phyloP scores from a whole-genome alignment of 176 grass and related monocot genomes.

The Phoenix dactylifera region DNA sequence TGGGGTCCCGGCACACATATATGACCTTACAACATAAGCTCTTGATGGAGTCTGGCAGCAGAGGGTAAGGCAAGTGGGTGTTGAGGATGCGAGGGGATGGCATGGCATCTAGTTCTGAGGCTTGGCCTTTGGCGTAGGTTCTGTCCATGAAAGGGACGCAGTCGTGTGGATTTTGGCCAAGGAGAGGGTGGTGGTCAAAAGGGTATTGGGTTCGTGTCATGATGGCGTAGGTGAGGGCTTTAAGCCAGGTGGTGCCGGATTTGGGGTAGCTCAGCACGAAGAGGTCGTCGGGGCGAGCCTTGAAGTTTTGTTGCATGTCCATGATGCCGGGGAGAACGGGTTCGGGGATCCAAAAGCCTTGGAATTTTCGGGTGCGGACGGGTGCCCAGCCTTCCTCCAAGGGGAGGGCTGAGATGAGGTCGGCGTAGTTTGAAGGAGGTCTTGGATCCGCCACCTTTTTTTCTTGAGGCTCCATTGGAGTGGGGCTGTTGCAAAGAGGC shows the following conservation, averaged over 20 bases:
- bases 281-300: constrained; percentile 2
- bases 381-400: too few relatives aligned
- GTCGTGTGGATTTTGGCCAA: not conserved
- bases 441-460: too few relatives aligned
- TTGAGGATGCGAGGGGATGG: constrained; percentile 1
- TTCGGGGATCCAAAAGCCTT: too few relatives aligned
- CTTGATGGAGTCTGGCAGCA: not conserved
- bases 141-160: not conserved
- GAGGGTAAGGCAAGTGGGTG: constrained; percentile 7
- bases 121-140: not conserved
- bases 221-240: constrained; percentile 5
- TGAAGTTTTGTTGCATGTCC: not conserved
- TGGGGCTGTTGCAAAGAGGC: too few relatives aligned
- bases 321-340: too few relatives aligned
- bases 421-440: too few relatives aligned
- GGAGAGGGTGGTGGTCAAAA: not conserved
- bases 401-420: too few relatives aligned
- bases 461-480: too few relatives aligned
- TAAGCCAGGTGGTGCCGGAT: constrained; percentile 4
- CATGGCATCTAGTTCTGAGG: not conserved
- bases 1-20: constrained; percentile 9
- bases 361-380: too few relatives aligned
- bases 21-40: constrained; percentile 1
- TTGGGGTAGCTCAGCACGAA: not conserved
- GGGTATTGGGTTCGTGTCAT: not conserved